Evolutionary conservation across 768 basidiomycete species (phyloP).

Genomic region (Kwoniella dejecticola): DNA sequence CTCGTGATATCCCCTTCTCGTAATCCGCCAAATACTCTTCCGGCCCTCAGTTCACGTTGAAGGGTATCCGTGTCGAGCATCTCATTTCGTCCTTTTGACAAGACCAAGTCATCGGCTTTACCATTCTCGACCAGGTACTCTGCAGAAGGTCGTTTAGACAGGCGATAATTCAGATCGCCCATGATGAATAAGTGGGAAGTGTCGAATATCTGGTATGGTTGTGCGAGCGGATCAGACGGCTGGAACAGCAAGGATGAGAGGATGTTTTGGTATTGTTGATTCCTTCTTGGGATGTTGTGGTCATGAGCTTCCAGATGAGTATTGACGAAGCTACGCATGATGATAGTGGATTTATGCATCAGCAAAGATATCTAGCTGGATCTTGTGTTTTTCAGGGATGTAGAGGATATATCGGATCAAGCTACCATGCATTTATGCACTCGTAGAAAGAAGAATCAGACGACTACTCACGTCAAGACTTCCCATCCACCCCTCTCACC

Average conservation of each 20-base stretch:
- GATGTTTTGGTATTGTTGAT: conserved; percentile 79
- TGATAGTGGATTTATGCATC: too few species aligned
- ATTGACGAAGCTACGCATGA: conserved; percentile 75
- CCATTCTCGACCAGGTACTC: conserved; percentile 20
- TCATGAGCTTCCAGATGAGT: conserved; percentile 88
- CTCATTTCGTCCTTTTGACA: conserved; percentile 44
- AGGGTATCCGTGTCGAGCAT: conserved; percentile 50
- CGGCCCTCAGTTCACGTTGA: conserved; percentile 63
- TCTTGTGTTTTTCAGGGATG: too few species aligned
- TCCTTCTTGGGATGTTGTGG: conserved; percentile 65
- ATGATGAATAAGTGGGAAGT: conserved; percentile 90
- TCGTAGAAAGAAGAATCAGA: neutral
- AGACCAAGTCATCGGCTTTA: conserved; percentile 25
- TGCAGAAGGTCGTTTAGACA: conserved; percentile 54
- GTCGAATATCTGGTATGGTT: conserved; percentile 64
- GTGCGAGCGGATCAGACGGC: conserved; percentile 62
- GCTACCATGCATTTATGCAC: too few species aligned
- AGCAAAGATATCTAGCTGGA: too few species aligned
- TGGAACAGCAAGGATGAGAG: conserved; percentile 77
- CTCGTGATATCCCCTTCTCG: conserved; percentile 83
- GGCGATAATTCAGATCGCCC: conserved; percentile 90
- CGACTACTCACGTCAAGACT: conserved; percentile 71
- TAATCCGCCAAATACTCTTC: conserved; percentile 70
- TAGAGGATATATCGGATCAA: too few species aligned
- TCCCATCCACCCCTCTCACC: conserved; percentile 66